Base-by-base conservation (phyloP, 139 green algal species). In the Gonium pectorale region DNA sequence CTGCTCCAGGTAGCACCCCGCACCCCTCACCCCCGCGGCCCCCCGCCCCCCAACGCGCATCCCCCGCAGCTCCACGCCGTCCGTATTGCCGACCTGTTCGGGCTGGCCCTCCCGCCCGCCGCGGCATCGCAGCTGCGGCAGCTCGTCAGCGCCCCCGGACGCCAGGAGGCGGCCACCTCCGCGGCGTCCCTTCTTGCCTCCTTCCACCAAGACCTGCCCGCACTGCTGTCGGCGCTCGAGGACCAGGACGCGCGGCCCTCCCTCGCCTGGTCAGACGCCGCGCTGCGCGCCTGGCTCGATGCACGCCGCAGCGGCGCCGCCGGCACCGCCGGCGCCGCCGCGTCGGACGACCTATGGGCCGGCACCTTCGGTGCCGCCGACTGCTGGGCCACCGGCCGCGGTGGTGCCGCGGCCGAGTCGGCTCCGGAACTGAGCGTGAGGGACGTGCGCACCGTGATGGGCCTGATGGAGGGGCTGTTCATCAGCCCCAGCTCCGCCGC, bases 61-160 rank as follows among this genome's bases (percentile, higher is more conserved):
- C n/a, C 62, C 62, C 43, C 51, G 15, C 73, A 81, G 54, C 54
- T 69, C 15, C 73, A 70, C 37, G 56, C 54, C 15, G 73, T 40
- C 8, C 56, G 73, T 38, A 54, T 81, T 26, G 73, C 73, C 37
- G 54, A 69, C 52, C 54, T 81, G 38, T 60, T 38, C 38, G 73
- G 73, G 54, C 56, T 81, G 26, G 7, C 73, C 49, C 73, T 81
- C 54, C 73, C 73, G 54, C 73, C 56, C 26, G 24, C 31, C 49
- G 2, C 69, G 5, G 54, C 37, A 0, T 27, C 56, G 37, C 54
- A 81, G 54, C 73, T 81, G 54, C 54, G 69, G 6, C 15, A 21
- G 4, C 73, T 81, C 13, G 38, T 81, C 19, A 7, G 29, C 5
- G 37, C 73, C 22, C 5, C 73, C 22, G 54, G 38, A 1, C 73